phyloP scores from a whole-genome alignment of 2,329 filamentous ascomycete species.

The Biscogniauxia marginata region DNA sequence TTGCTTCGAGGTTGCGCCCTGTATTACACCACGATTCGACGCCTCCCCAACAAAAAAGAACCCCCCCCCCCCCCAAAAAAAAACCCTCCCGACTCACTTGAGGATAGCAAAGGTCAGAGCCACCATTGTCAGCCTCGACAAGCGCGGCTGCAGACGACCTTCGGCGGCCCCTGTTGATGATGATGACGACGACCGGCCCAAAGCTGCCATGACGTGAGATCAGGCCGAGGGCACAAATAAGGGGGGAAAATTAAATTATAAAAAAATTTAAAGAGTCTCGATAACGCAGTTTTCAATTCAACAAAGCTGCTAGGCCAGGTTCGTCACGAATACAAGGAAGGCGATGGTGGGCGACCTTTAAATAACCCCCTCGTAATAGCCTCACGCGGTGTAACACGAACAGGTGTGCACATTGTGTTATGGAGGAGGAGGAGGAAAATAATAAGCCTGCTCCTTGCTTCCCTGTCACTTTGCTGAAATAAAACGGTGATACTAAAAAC shows the following conservation, averaged over 20 bases:
- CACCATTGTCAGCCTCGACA: constrained; percentile 42
- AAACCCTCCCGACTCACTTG: constrained; percentile 41
- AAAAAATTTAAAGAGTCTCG: too few species aligned
- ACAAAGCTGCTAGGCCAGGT: too few species aligned
- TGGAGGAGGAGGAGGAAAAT: too few species aligned
- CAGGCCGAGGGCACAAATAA: neutral
- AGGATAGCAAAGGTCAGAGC: constrained; percentile 44
- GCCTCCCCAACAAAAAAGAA: neutral
- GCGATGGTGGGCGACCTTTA: too few species aligned
- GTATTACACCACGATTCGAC: neutral
- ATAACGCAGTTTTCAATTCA: too few species aligned
- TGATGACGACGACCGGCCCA: constrained; percentile 8
- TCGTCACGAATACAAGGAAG: too few species aligned
- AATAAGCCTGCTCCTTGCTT: too few species aligned
- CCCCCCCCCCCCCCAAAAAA: neutral
- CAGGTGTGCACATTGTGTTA: too few species aligned
- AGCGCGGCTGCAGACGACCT: constrained; percentile 36
- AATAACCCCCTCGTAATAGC: too few species aligned
- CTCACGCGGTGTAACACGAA: too few species aligned
- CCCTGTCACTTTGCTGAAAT: too few species aligned
- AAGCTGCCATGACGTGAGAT: constrained; percentile 7
- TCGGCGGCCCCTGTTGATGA: constrained; percentile 10
- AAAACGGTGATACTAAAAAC: neutral
- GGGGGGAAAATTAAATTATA: too few species aligned
- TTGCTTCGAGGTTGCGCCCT: neutral